Conservation (phyloP, 352 stramenopile species). For the Peronospora destructor region DNA sequence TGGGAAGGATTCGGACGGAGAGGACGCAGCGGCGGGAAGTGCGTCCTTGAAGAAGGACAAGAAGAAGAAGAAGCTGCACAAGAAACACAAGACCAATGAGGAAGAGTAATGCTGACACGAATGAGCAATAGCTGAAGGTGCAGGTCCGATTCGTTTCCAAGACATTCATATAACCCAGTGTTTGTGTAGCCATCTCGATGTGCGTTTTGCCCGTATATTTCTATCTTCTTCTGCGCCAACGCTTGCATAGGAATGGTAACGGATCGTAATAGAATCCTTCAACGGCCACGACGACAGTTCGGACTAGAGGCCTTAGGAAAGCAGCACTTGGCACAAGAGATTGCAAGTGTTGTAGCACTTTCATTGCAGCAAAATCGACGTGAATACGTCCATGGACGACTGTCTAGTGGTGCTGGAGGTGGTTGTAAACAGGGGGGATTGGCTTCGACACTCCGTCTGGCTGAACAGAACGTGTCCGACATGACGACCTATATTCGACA, state of each 20-base stretch:
- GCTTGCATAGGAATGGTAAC: slow-evolving; percentile 1
- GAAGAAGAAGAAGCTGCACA: slow-evolving; percentile 68
- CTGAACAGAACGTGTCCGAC: slow-evolving; percentile 20
- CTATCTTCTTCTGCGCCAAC: not conserved
- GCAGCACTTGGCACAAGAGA: slow-evolving; percentile 13
- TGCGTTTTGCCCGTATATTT: not conserved
- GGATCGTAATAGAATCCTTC: slow-evolving; percentile 1
- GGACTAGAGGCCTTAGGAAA: slow-evolving; percentile 17
- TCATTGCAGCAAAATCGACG: slow-evolving; percentile 18
- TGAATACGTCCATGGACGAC: not conserved
- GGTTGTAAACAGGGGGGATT: slow-evolving; percentile 12
- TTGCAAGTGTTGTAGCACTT: slow-evolving; percentile 23
- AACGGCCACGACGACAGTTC: slow-evolving; percentile 12
- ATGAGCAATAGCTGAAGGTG: slow-evolving; percentile 1
- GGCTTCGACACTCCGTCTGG: slow-evolving; percentile 28
- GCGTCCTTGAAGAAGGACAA: slow-evolving; percentile 48
- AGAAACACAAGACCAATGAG: slow-evolving; percentile 37
- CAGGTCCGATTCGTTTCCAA: slow-evolving; percentile 2
- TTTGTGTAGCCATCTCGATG: slow-evolving; percentile 19
- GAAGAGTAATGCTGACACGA: slow-evolving; percentile 21
- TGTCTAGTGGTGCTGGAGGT: not conserved
- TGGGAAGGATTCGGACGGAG: slow-evolving; percentile 69
- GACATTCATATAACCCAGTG: slow-evolving; percentile 4
- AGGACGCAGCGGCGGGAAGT: slow-evolving; percentile 41
- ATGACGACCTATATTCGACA: slow-evolving; percentile 24